These are phyloP conservation scores for Mortierella sp. DNA, from an alignment of 371 early-diverging fungal species.

Conservation along the genomic window DNA sequence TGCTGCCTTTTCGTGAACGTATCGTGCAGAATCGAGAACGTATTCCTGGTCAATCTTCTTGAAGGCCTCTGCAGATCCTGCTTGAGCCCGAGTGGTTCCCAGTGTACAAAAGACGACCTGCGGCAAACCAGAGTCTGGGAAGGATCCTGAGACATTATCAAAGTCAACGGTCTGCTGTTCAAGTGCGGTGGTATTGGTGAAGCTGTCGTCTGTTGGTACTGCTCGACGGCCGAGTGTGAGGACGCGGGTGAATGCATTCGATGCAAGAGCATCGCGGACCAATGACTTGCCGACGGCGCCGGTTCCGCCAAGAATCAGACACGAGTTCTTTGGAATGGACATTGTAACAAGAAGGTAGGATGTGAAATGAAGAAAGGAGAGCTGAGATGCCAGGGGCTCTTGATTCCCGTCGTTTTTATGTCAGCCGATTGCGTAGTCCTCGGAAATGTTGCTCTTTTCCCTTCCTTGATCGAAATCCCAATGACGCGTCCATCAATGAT, in stretches of 20 bases:
- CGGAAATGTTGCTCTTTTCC: too few species aligned
- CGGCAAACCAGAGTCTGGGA: constrained; percentile 29
- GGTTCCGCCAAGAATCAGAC: constrained; percentile 59
- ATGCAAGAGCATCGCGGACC: constrained; percentile 67
- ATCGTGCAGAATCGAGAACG: constrained; percentile 71
- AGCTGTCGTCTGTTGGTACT: constrained; percentile 29
- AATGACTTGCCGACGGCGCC: constrained; percentile 81
- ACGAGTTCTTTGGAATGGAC: constrained; percentile 44
- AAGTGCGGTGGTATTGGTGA: constrained; percentile 23
- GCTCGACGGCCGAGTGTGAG: constrained; percentile 68
- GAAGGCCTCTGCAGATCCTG: constrained; percentile 75
- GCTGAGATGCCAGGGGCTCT: not conserved
- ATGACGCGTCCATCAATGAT: too few species aligned
- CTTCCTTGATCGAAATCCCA: too few species aligned
- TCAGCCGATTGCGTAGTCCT: too few species aligned
- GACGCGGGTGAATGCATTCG: constrained; percentile 69
- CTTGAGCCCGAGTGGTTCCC: constrained; percentile 75
- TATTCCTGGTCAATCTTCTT: constrained; percentile 80
- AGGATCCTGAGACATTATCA: constrained; percentile 54
- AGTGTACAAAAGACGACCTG: constrained; percentile 73
- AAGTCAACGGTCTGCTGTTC: constrained; percentile 62
- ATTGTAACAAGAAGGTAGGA: constrained; percentile 4
- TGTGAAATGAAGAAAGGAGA: not conserved
- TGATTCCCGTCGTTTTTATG: too few species aligned
- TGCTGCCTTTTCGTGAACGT: constrained; percentile 69